phyloP scores from a whole-genome alignment of 2,329 filamentous ascomycete species.

The Colletotrichum orchidophilum region DNA sequence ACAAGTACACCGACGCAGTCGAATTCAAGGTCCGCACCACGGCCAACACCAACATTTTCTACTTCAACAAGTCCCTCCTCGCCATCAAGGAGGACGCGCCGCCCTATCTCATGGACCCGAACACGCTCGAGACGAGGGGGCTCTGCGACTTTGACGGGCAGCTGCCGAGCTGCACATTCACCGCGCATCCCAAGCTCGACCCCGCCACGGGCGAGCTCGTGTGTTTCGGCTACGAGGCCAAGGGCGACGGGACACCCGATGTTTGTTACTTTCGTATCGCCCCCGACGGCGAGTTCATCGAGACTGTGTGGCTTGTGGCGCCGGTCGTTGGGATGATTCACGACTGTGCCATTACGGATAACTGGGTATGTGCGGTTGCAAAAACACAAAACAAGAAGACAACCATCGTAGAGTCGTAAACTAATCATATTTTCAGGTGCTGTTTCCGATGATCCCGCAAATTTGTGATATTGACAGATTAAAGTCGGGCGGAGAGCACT shows the following conservation, averaged over 20 bases:
- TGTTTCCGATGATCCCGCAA: constrained; percentile 18
- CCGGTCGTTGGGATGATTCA: constrained; percentile 52
- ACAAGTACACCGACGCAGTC: constrained; percentile 47
- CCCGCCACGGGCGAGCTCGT: constrained; percentile 50
- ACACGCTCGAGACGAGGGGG: constrained; percentile 52
- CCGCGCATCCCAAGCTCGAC: constrained; percentile 54
- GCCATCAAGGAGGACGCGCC: constrained; percentile 58
- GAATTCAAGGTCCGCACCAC: constrained; percentile 45
- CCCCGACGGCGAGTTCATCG: constrained; percentile 40
- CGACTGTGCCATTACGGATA: constrained; percentile 52
- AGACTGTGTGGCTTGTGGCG: constrained; percentile 45
- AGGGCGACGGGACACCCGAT: constrained; percentile 49
- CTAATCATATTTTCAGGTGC: neutral
- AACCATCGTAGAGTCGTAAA: neutral
- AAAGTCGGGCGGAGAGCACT: constrained; percentile 50
- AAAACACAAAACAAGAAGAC: neutral
- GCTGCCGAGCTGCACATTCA: constrained; percentile 48
- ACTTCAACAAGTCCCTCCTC: constrained; percentile 57
- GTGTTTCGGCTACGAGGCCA: constrained; percentile 53
- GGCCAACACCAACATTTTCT: constrained; percentile 62
- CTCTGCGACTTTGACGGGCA: constrained; percentile 54
- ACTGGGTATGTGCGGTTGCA: constrained; percentile 42
- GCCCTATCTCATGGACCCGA: constrained; percentile 51
- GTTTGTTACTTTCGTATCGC: constrained; percentile 46
- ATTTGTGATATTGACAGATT: constrained; percentile 35